Base-by-base conservation (phyloP, 73 alveolate species). In the Paramecium primaurelia region DNA sequence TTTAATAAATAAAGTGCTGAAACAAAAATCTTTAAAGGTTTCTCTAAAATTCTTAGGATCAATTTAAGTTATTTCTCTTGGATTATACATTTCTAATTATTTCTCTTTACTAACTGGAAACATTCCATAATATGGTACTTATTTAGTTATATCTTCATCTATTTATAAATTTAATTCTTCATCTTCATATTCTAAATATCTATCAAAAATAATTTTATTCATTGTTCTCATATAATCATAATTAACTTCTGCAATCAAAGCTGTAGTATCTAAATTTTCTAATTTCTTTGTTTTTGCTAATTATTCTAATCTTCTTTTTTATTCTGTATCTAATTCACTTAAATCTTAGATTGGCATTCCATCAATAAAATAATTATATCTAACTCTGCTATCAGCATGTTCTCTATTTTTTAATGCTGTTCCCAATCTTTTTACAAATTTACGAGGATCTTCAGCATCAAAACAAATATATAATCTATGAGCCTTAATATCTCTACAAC, bases 131-230 rank as follows among this genome's bases (percentile, higher is more conserved):
- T 92, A 77, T 7, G 92, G 92, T 11, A 34, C 92, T 86, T 64
- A 36, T 42, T 73, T 42, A 4, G 22, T 14, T 32, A 16, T 14
- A 38, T 92, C 86, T 38, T 94, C 71, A 32, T 80, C 75, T 22
- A 45, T 44, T 45, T 80, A 36, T 80, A 80, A 80, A 80, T 80
- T 42, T 12, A 80, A 45, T 80, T 80, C 91, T 25, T 28, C 91
- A 71, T 64, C 95, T 42, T 75, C 84, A 40, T 95, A 95, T 49
- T 92, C 96, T 86, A 90, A 88, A 87, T 96, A 94, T 90, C 98
- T 97, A 83, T 98, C 99, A 86, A 97, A 96, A 77, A 98, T 98
- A 42, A 97, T 97, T 95, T 96, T 97, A 84, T 98, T 98, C 97
- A 98, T 98, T 2, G 99, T 97, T 88, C 99, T 95, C 59, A 98